phyloP scores from a whole-genome alignment of 169 alveolate genomes.

The Cryptosporidium xiaoi region DNA sequence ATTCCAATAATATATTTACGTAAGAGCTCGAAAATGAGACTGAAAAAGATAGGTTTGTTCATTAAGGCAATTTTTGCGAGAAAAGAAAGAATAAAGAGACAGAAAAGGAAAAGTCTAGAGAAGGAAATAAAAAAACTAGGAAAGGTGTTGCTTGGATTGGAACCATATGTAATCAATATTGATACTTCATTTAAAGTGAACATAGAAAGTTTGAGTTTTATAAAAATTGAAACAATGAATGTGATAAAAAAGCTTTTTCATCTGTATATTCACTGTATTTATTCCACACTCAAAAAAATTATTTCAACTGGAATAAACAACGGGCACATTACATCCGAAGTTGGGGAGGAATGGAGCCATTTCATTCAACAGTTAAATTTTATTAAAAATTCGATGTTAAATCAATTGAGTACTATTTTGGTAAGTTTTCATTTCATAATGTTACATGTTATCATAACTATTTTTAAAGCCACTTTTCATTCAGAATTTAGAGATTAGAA shows the following conservation, averaged over 20 bases:
- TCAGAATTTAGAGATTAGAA: conserved; percentile 58
- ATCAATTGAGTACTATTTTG: conserved; percentile 11
- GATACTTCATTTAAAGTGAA: conserved; percentile 54
- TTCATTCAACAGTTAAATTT: conserved; percentile 15
- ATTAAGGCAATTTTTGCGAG: conserved; percentile 25
- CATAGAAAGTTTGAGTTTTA: conserved; percentile 26
- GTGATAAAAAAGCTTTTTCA: conserved; percentile 30
- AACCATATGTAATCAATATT: conserved; percentile 21
- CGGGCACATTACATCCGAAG: conserved; percentile 13
- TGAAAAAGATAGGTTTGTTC: not conserved
- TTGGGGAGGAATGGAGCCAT: conserved; percentile 30
- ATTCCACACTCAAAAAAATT: conserved; percentile 35
- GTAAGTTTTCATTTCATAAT: conserved; percentile 26
- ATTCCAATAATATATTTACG: not conserved
- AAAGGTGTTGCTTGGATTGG: conserved; percentile 4
- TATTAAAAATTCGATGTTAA: conserved; percentile 20
- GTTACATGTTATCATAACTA: not conserved
- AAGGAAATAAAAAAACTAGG: conserved; percentile 14
- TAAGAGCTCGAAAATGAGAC: not conserved
- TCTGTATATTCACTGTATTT: conserved; percentile 51
- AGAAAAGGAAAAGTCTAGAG: conserved; percentile 5
- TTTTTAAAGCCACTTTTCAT: conserved; percentile 56
- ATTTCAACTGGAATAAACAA: conserved; percentile 6
- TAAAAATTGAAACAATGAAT: conserved; percentile 14
- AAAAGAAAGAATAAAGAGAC: conserved; percentile 35